phyloP scores from a whole-genome alignment of 2,329 filamentous ascomycete species.

The Phoma herbarum region DNA sequence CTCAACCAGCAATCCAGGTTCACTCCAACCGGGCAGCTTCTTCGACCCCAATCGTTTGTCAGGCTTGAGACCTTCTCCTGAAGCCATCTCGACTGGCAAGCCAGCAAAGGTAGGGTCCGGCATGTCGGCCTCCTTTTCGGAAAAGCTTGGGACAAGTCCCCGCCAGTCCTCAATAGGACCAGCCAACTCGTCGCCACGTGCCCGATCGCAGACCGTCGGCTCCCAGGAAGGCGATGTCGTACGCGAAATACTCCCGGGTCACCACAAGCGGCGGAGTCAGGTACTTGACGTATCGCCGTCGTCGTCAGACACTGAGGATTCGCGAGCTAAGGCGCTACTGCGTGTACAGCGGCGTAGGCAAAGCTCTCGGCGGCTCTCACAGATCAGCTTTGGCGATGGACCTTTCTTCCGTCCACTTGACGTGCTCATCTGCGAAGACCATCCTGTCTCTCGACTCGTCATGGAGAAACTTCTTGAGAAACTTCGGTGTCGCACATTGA shows the following conservation, averaged over 20 bases:
- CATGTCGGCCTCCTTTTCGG: slow-evolving; percentile 58
- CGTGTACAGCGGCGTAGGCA: slow-evolving; percentile 94
- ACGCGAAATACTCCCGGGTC: slow-evolving; percentile 68
- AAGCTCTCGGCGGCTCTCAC: slow-evolving; percentile 91
- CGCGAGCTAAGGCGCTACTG: slow-evolving; percentile 87
- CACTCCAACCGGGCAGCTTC: slow-evolving; percentile 74
- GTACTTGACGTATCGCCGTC: slow-evolving; percentile 97
- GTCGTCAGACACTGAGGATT: slow-evolving; percentile 95
- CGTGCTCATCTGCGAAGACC: slow-evolving; percentile 95
- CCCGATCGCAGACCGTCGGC: slow-evolving; percentile 89
- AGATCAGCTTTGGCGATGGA: slow-evolving; percentile 84
- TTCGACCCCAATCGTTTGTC: slow-evolving; percentile 74
- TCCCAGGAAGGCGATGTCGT: slow-evolving; percentile 90
- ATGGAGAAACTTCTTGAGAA: slow-evolving; percentile 99
- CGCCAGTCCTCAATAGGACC: slow-evolving; percentile 42
- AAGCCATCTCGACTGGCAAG: slow-evolving; percentile 64
- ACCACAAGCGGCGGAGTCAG: slow-evolving; percentile 91
- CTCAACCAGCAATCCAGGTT: slow-evolving; percentile 68
- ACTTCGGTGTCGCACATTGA: slow-evolving; percentile 91
- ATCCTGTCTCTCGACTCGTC: slow-evolving; percentile 95
- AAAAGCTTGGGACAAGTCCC: slow-evolving; percentile 47
- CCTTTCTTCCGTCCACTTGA: slow-evolving; percentile 91
- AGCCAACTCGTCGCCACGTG: slow-evolving; percentile 64
- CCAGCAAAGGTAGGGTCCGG: slow-evolving; percentile 53
- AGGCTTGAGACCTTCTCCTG: slow-evolving; percentile 61